Evolutionary conservation across 163 green algal species (phyloP).

Genomic region (Chloromonas sp.): DNA sequence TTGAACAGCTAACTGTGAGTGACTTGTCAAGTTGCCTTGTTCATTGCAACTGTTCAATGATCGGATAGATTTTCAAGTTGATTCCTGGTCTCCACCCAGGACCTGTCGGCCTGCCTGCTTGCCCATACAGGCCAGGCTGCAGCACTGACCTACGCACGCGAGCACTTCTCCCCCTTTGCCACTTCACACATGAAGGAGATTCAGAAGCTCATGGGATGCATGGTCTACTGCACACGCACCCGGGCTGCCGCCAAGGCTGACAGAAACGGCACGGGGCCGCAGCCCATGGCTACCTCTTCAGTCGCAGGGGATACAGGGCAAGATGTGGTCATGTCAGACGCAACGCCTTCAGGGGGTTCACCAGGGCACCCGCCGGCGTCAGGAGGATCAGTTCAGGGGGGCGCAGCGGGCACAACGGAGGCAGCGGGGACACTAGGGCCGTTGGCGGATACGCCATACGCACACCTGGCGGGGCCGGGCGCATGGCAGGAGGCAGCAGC

Average conservation of each 20-base stretch:
- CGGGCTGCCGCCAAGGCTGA: constrained; percentile 5
- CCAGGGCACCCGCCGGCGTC: not conserved
- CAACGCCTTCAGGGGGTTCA: not conserved
- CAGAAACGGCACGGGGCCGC: not conserved
- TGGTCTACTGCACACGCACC: constrained; percentile 58
- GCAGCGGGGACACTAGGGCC: not conserved
- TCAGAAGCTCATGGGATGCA: constrained; percentile 82
- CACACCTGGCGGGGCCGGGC: not conserved
- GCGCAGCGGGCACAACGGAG: not conserved
- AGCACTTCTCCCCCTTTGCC: constrained; percentile 68
- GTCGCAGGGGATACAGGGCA: not conserved
- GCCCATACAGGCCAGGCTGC: constrained; percentile 28
- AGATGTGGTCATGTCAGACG: not conserved
- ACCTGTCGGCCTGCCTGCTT: too few species aligned
- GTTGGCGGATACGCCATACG: constrained; percentile 29
- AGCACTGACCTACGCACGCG: constrained; percentile 71
- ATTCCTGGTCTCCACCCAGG: not conserved
- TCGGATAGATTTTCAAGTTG: not conserved
- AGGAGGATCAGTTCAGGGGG: not conserved
- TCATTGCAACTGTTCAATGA: not conserved
- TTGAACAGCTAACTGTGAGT: not conserved
- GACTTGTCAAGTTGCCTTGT: not conserved
- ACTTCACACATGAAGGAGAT: constrained; percentile 66
- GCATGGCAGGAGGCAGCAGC: constrained; percentile 62
- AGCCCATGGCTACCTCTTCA: too few species aligned